These are phyloP conservation scores for Pleurotus pulmonarius DNA, from an alignment of 768 basidiomycete genomes.

Conservation along the genomic window DNA sequence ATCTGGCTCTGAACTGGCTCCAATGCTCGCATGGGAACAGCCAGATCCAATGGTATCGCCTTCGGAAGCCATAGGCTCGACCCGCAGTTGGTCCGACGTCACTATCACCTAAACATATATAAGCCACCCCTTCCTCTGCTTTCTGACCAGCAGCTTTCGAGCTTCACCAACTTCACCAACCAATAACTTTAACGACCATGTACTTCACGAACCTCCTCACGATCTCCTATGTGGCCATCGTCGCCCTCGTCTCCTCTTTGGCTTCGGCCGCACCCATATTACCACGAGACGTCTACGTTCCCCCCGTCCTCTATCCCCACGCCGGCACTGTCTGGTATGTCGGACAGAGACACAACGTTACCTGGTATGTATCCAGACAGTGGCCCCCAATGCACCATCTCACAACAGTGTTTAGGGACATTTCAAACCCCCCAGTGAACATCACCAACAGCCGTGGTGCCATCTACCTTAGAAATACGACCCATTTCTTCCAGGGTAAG, in stretches of 20 bases:
- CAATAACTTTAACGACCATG: constrained; percentile 7
- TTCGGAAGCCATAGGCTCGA: background rate
- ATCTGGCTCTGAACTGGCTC: background rate
- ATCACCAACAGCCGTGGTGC: constrained; percentile 44
- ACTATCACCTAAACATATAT: background rate
- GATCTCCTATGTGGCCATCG: constrained; percentile 13
- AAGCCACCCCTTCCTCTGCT: background rate
- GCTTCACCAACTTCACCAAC: background rate
- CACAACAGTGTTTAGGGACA: constrained; percentile 27
- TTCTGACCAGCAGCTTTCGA: background rate
- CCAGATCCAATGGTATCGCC: background rate
- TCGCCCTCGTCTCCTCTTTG: constrained; percentile 19
- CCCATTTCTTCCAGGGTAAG: constrained; percentile 17
- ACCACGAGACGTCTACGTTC: constrained; percentile 46
- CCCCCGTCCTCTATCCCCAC: constrained; percentile 34
- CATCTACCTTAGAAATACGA: constrained; percentile 37
- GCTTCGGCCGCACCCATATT: constrained; percentile 27
- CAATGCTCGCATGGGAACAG: background rate
- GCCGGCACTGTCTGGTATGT: constrained; percentile 34
- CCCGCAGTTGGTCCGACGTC: constrained; percentile 6
- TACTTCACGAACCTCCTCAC: constrained; percentile 10
- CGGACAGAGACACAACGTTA: constrained; percentile 36
- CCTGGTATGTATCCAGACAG: constrained; percentile 33
- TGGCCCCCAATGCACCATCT: constrained; percentile 3
- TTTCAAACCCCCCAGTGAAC: constrained; percentile 33